These are phyloP conservation scores for Mrakiaceae sp. DNA, from an alignment of 1,284 basidiomycete genomes.

Conservation along the genomic window DNA sequence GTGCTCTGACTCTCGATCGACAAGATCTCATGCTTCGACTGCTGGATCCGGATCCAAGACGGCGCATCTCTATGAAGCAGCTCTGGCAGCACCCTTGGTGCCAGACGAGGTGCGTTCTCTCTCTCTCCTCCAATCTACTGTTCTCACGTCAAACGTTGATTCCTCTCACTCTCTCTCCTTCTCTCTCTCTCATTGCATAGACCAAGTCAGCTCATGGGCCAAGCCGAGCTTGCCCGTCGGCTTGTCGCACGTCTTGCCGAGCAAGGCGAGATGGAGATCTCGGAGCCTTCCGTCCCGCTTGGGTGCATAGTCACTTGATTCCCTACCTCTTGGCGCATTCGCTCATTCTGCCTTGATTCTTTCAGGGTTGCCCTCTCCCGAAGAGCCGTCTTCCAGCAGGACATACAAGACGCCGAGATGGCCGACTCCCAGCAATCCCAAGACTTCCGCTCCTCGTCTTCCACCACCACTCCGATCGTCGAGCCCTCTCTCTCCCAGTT, in stretches of 20 bases:
- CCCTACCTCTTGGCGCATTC: too few relatives aligned
- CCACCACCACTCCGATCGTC: neutral
- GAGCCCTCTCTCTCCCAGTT: neutral
- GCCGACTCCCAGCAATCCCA: slow-evolving; percentile 23
- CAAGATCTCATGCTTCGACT: slow-evolving; percentile 5
- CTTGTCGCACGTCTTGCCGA: slow-evolving; percentile 46
- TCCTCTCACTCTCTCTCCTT: slow-evolving; percentile 3
- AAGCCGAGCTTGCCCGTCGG: neutral
- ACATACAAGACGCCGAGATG: slow-evolving; percentile 23
- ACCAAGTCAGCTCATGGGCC: slow-evolving; percentile 54
- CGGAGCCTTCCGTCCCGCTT: slow-evolving; percentile 41
- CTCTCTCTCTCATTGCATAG: slow-evolving; percentile 32
- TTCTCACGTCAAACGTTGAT: neutral
- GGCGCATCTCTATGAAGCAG: slow-evolving; percentile 59
- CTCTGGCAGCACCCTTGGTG: slow-evolving; percentile 70
- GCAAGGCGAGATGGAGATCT: slow-evolving; percentile 58
- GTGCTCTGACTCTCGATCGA: neutral
- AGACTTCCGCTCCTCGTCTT: neutral
- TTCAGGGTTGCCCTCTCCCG: neutral
- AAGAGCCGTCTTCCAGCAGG: neutral
- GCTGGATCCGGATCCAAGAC: slow-evolving; percentile 57
- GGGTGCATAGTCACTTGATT: slow-evolving; percentile 20
- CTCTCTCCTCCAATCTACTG: neutral
- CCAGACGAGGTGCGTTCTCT: slow-evolving; percentile 22
- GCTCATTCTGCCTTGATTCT: neutral